Evolutionary conservation across 306 rosid genomes (phyloP), one percentile per base, ranked within the genome.

Genomic region (Echinosophora koreensis): DNA sequence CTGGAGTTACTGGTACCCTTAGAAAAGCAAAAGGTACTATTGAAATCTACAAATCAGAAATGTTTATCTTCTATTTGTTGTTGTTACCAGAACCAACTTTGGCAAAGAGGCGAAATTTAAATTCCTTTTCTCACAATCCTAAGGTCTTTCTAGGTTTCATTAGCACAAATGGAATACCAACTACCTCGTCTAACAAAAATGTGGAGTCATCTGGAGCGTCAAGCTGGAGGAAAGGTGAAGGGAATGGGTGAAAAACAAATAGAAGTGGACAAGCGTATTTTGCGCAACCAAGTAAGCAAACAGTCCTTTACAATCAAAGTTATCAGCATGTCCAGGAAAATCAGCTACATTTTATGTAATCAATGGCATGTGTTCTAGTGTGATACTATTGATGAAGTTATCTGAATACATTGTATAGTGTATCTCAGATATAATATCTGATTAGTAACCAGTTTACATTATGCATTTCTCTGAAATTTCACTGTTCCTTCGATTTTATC

Each of bases 201-300:
- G 99, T 95, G 99, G 99, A 87, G 89, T 77, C 99, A 91, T 83
- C 97, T 95, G 85, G 99, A 95, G 86, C 97, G 96, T 76, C 97
- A 95, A 82, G 79, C 97, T n/a, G 99, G 99, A 86, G 99, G 97
- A 37, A 66, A 87, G 86, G 99, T 92, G 84, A 95, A 95, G 89
- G 97, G 99, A 30, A 95, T 92, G 99, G 99, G 99, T 78, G 99
- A 95, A 87, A 95, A 95, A 68, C 97, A 95, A 77, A 95, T 90
- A 87, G 99, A 95, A 87, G 97, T 89, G 82, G 99, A 95, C 83
- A 92, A 95, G 58, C 99, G 97, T 82, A 95, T 95, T 84, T 79
- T 92, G 82, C 93, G 97, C 37, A 81, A 91, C 84, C 97, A 95
- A 86, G 99, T 95, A 88, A 88, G 94, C 64, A 38, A 41, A 57